A percentile compares a stretch with the other conserved stretches of the same genome.
Evolutionary conservation across 768 basidiomycete species (phyloP).

Genomic region (Tricholoma flavovirens): DNA sequence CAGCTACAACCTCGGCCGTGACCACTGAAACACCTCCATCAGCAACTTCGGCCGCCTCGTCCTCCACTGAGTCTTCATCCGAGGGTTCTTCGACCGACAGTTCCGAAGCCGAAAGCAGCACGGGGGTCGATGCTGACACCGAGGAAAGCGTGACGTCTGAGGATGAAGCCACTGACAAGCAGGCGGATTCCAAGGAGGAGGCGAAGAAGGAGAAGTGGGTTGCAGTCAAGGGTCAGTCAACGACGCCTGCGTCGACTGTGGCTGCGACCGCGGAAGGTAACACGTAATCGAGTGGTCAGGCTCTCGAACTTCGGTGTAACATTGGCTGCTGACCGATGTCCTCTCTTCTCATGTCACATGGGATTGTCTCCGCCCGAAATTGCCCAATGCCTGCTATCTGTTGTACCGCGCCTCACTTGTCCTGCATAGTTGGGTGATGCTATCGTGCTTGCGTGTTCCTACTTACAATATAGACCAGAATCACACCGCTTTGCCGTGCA

Average conservation of each 20-base stretch:
- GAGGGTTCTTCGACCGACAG: conserved; percentile 23
- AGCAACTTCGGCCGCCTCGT: conserved; percentile 18
- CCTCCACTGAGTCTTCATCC: conserved; percentile 25
- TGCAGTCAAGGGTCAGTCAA: conserved; percentile 52
- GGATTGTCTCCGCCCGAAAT: conserved; percentile 1
- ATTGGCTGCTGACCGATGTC: neutral
- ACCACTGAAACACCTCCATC: conserved; percentile 31
- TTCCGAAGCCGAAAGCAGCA: conserved; percentile 54
- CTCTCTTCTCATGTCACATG: conserved; percentile 4
- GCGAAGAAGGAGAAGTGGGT: conserved; percentile 69
- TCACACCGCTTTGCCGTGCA: conserved; percentile 16
- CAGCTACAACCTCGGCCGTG: conserved; percentile 22
- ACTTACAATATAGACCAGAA: conserved; percentile 19
- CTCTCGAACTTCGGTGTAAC: neutral
- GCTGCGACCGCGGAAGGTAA: conserved; percentile 14
- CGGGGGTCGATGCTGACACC: conserved; percentile 64
- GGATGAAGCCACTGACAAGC: conserved; percentile 59
- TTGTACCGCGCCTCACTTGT: conserved; percentile 16
- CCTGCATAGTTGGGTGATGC: conserved; percentile 16
- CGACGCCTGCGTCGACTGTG: conserved; percentile 17
- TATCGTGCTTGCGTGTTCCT: conserved; percentile 16
- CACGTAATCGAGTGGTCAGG: neutral
- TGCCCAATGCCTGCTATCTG: conserved; percentile 15
- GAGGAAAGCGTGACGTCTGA: conserved; percentile 76
- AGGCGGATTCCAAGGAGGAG: conserved; percentile 24